Conservation (phyloP, 768 basidiomycete genomes). For the Boletus rubescentipes region DNA sequence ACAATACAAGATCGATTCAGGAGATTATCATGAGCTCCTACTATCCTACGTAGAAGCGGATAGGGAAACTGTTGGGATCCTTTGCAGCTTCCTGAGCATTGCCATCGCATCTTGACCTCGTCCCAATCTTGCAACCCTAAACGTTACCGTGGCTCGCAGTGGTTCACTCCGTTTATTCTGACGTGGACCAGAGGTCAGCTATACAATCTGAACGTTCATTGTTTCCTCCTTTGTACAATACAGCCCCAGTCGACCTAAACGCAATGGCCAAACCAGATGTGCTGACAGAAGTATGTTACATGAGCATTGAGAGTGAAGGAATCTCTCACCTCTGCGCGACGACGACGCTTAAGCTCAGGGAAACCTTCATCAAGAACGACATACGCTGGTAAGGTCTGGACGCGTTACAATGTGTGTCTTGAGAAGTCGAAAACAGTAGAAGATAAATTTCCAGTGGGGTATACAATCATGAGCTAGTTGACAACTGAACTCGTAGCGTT, state of each 20-base stretch:
- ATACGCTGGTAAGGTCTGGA: no score
- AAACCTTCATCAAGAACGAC: no score
- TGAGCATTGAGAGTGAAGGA: no score
- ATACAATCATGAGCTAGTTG: background rate
- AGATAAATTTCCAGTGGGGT: background rate
- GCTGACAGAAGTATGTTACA: no score
- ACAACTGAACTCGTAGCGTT: no score
- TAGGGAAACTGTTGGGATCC: conserved; percentile 25
- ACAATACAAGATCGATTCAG: background rate
- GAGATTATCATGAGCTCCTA: background rate
- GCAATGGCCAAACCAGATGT: no score
- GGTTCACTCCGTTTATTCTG: conserved; percentile 43
- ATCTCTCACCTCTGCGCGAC: no score
- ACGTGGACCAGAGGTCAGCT: conserved; percentile 42
- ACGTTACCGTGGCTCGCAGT: conserved; percentile 22
- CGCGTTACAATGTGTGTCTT: no score
- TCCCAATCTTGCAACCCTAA: conserved; percentile 38
- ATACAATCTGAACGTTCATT: conserved; percentile 41
- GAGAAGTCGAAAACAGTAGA: no score
- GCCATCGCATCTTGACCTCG: conserved; percentile 42
- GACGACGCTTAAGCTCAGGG: no score
- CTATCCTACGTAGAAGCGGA: background rate
- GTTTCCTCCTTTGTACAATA: conserved; percentile 42
- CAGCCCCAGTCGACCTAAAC: no score
- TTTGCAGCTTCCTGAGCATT: conserved; percentile 56